A percentile compares a stretch with the other conserved stretches of the same genome.
These are phyloP conservation scores for Acer campestre DNA, from an alignment of 345 rosid genomes.

Conservation along the genomic window DNA sequence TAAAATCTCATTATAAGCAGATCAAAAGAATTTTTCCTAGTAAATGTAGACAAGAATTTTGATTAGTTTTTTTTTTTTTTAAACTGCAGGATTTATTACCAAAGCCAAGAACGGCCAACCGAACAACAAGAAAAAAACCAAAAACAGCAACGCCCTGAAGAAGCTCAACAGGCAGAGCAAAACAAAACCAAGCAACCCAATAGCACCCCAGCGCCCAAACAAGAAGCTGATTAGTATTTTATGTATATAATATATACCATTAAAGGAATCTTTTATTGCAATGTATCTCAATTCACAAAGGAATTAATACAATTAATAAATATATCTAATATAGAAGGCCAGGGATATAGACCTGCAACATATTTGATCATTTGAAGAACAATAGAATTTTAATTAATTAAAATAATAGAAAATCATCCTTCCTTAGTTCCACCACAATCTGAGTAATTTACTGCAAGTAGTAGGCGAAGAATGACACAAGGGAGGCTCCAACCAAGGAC, in stretches of 20 bases:
- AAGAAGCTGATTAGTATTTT: too few relatives aligned
- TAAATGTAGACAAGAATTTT: neutral
- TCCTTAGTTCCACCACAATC: neutral
- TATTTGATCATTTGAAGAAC: neutral
- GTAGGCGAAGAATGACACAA: conserved; percentile 61
- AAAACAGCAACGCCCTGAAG: too few relatives aligned
- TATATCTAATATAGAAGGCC: neutral
- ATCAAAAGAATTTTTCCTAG: too few relatives aligned
- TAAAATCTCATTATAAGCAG: neutral
- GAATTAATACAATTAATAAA: neutral
- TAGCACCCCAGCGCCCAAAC: too few relatives aligned
- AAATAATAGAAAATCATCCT: neutral
- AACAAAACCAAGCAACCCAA: too few relatives aligned
- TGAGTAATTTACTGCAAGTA: conserved; percentile 46
- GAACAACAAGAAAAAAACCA: too few relatives aligned
- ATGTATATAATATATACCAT: neutral
- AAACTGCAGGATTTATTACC: too few relatives aligned
- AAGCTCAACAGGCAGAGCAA: too few relatives aligned
- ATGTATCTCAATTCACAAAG: neutral
- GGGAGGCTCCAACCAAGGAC: conserved; percentile 61
- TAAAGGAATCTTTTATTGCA: conserved; percentile 6
- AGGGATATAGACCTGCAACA: conserved; percentile 14
- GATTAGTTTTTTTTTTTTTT: too few relatives aligned
- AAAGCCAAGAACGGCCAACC: too few relatives aligned
- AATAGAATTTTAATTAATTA: neutral